A percentile compares a stretch with the other conserved stretches of the same genome.
These are phyloP conservation scores for Stagonosporopsis cucurbitacearum DNA, from an alignment of 2,329 filamentous ascomycete genomes.

Conservation along the genomic window DNA sequence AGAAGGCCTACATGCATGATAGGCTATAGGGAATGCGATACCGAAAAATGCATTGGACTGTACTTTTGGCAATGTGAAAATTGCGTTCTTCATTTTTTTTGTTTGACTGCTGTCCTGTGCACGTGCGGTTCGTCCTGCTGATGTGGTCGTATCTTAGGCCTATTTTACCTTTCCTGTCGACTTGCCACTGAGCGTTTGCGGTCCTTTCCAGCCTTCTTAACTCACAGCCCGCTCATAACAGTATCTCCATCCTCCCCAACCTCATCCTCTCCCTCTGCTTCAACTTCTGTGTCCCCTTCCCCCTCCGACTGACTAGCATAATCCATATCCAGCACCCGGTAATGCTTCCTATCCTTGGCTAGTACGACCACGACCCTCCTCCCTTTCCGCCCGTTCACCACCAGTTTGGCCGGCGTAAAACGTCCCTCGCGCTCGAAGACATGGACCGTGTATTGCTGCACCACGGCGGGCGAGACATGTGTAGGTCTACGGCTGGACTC, in stretches of 20 bases:
- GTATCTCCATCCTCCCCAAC: slow-evolving; percentile 19
- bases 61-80: slow-evolving; percentile 35
- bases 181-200: too few relatives aligned
- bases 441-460: slow-evolving; percentile 50
- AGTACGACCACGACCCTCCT: slow-evolving; percentile 62
- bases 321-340: slow-evolving; percentile 63
- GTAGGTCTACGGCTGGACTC: slow-evolving; percentile 2
- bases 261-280: not conserved
- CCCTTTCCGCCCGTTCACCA: slow-evolving; percentile 63
- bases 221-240: slow-evolving; percentile 26
- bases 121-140: not conserved
- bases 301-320: slow-evolving; percentile 41
- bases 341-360: slow-evolving; percentile 60
- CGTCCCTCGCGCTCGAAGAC: slow-evolving; percentile 51
- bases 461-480: slow-evolving; percentile 7
- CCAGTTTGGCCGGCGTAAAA: slow-evolving; percentile 58
- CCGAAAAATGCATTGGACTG: slow-evolving; percentile 47
- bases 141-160: not conserved
- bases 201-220: not conserved
- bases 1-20: slow-evolving; percentile 43
- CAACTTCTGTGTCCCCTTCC: slow-evolving; percentile 11
- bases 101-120: not conserved
- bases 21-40: slow-evolving; percentile 48
- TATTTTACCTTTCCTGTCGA: not conserved
- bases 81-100: slow-evolving; percentile 1